phyloP scores from a whole-genome alignment of 805 yeast genomes.

The Zygoascus biomembranicola region DNA sequence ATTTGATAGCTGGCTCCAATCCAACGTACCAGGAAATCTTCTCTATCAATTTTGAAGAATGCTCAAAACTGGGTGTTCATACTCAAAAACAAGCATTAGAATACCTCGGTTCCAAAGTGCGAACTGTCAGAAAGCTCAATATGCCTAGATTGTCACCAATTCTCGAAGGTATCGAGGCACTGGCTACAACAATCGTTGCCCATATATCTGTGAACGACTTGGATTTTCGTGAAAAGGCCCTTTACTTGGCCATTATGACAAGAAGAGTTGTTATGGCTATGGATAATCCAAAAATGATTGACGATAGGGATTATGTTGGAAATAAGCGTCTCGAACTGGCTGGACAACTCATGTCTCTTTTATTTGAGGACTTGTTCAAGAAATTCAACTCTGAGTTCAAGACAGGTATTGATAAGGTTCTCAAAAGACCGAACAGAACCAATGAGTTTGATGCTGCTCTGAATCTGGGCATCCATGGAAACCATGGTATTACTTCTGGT shows the following conservation, averaged over 20 bases:
- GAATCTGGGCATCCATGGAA: slow-evolving; percentile 83
- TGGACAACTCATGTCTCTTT: slow-evolving; percentile 89
- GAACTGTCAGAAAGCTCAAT: slow-evolving; percentile 81
- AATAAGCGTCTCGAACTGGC: slow-evolving; percentile 95
- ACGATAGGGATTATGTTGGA: slow-evolving; percentile 97
- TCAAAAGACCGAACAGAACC: slow-evolving; percentile 90
- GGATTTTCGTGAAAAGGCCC: slow-evolving; percentile 88
- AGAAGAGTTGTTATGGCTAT: slow-evolving; percentile 93
- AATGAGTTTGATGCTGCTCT: slow-evolving; percentile 91
- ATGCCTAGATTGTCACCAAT: slow-evolving; percentile 68
- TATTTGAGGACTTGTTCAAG: slow-evolving; percentile 95
- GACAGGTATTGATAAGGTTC: slow-evolving; percentile 84
- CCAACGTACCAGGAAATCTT: slow-evolving; percentile 85
- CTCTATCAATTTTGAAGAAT: slow-evolving; percentile 89
- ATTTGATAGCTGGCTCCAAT: slow-evolving; percentile 86
- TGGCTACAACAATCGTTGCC: slow-evolving; percentile 91
- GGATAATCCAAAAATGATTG: slow-evolving; percentile 91
- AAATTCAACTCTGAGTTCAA: slow-evolving; percentile 93
- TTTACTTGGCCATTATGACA: slow-evolving; percentile 93
- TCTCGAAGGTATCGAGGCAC: slow-evolving; percentile 91
- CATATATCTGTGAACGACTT: slow-evolving; percentile 79
- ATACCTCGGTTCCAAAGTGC: slow-evolving; percentile 83
- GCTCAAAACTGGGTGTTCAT: slow-evolving; percentile 72
- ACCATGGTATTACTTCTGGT: slow-evolving; percentile 80
- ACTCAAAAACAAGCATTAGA: slow-evolving; percentile 93